Percentiles rank a stretch among this genome's conserved stretches.
These are phyloP conservation scores for Leccinellum rugosiceps DNA, from an alignment of 768 basidiomycete genomes.

Conservation along the genomic window DNA sequence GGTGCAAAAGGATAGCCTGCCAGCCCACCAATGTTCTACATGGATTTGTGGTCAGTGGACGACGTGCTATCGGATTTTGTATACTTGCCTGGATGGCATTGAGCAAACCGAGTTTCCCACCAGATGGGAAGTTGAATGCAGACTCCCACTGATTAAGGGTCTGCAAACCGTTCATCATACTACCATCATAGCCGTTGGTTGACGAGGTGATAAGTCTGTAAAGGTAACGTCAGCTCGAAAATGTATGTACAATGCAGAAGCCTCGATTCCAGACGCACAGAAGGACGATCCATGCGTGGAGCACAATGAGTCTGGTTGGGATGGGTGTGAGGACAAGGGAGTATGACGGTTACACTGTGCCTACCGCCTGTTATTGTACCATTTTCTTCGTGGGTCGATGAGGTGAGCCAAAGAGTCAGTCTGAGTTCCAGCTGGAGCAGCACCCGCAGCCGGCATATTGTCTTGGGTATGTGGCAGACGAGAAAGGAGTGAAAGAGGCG, in stretches of 20 bases:
- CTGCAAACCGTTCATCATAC: slow-evolving; percentile 81
- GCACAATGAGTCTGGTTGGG: slow-evolving; percentile 47
- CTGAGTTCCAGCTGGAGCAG: slow-evolving; percentile 27
- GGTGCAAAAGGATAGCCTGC: slow-evolving; percentile 70
- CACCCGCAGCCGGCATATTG: slow-evolving; percentile 51
- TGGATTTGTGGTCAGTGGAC: not conserved
- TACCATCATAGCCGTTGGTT: slow-evolving; percentile 73
- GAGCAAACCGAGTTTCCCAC: slow-evolving; percentile 59
- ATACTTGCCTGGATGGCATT: slow-evolving; percentile 66
- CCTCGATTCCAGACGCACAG: slow-evolving; percentile 39
- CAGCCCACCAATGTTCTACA: slow-evolving; percentile 65
- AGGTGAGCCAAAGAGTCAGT: slow-evolving; percentile 48
- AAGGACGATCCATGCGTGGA: slow-evolving; percentile 69
- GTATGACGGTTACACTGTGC: slow-evolving; percentile 4
- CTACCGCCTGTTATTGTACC: slow-evolving; percentile 78
- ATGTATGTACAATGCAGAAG: not conserved
- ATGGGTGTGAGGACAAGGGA: not conserved
- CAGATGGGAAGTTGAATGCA: slow-evolving; percentile 59
- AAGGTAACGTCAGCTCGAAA: not conserved
- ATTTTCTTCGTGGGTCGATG: slow-evolving; percentile 62
- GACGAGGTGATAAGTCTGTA: slow-evolving; percentile 69
- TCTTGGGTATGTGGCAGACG: not conserved
- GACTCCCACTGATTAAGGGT: slow-evolving; percentile 58
- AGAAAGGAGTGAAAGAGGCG: not conserved
- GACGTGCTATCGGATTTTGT: not conserved